phyloP scores from a whole-genome alignment of 2,329 filamentous ascomycete species.

The Ceratocystis alfenasii region DNA sequence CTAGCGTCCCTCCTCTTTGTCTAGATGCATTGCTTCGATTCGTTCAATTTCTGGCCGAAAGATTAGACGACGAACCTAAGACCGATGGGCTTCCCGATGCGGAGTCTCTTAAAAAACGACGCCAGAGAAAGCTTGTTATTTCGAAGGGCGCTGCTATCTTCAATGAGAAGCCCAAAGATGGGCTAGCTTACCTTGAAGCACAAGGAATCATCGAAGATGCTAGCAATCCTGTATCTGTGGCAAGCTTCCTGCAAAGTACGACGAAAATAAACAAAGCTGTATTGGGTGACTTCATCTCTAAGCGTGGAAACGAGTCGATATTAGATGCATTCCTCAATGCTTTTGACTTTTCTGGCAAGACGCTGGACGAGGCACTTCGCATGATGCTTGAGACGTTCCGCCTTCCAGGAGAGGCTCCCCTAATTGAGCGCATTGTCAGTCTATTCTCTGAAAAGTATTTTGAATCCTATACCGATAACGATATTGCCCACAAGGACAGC shows the following conservation, averaged over 20 bases:
- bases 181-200: slow-evolving; percentile 71
- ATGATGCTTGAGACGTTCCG: slow-evolving; percentile 84
- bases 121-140: slow-evolving; percentile 74
- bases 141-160: slow-evolving; percentile 82
- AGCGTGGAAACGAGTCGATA: slow-evolving; percentile 75
- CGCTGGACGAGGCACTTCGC: slow-evolving; percentile 80
- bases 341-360: slow-evolving; percentile 80
- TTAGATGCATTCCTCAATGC: slow-evolving; percentile 70
- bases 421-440: slow-evolving; percentile 87
- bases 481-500: slow-evolving; percentile 73
- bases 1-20: slow-evolving; percentile 89
- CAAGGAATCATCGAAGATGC: slow-evolving; percentile 74
- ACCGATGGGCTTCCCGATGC: slow-evolving; percentile 50
- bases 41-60: slow-evolving; percentile 81
- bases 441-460: slow-evolving; percentile 81
- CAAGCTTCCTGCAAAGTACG: slow-evolving; percentile 78
- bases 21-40: slow-evolving; percentile 84
- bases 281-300: slow-evolving; percentile 86
- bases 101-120: slow-evolving; percentile 53
- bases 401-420: slow-evolving; percentile 77
- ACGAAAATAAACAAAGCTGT: slow-evolving; percentile 79
- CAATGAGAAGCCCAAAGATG: slow-evolving; percentile 86
- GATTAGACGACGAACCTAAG: slow-evolving; percentile 57
- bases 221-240: slow-evolving; percentile 62
- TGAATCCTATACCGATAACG: slow-evolving; percentile 51